These are phyloP conservation scores for Aspergillus amoenus DNA, from an alignment of 2,329 filamentous ascomycete genomes.

Conservation along the genomic window DNA sequence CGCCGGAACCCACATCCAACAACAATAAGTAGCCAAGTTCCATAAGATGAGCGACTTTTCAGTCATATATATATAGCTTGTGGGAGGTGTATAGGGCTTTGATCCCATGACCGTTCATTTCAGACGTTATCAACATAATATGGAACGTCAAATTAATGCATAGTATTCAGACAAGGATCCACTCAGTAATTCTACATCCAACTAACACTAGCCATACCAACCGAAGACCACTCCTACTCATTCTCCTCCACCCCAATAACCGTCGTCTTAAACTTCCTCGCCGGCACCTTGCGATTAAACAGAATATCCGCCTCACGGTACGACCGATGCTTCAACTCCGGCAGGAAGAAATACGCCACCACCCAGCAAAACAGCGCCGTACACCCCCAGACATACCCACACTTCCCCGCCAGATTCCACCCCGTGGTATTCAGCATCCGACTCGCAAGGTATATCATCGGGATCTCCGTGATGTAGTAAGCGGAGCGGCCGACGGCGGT, in stretches of 20 bases:
- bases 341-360: constrained; percentile 45
- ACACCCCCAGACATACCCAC: constrained; percentile 50
- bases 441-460: constrained; percentile 43
- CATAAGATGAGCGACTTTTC: too few species aligned
- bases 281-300: constrained; percentile 44
- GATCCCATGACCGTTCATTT: too few species aligned
- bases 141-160: too few species aligned
- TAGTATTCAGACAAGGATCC: too few species aligned
- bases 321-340: constrained; percentile 47
- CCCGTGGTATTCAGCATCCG: constrained; percentile 42
- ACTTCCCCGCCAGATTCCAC: constrained; percentile 47
- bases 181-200: too few species aligned
- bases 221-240: neutral
- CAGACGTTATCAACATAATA: too few species aligned
- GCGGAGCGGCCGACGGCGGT: constrained; percentile 41
- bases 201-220: too few species aligned
- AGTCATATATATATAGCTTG: too few species aligned
- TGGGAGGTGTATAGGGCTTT: too few species aligned
- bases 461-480: constrained; percentile 45
- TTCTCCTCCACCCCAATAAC: constrained; percentile 43
- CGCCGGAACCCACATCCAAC: too few species aligned
- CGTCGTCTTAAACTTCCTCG: constrained; percentile 47
- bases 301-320: constrained; percentile 49
- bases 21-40: too few species aligned
- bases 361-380: constrained; percentile 45